These are phyloP conservation scores for Polytrichum commune DNA, from an alignment of 225 moss, liverwort and hornwort genomes.

Conservation along the genomic window DNA sequence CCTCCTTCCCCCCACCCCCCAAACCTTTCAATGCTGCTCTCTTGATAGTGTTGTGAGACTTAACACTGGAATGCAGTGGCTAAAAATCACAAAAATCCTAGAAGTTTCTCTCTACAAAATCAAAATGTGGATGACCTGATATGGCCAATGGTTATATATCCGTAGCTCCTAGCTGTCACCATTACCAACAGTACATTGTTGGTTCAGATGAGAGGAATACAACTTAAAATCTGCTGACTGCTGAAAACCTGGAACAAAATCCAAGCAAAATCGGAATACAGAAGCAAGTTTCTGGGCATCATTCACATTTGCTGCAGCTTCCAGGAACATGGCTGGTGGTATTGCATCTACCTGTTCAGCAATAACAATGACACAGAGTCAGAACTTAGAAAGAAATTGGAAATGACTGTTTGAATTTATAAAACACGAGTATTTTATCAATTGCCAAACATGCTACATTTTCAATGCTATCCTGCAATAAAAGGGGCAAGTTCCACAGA, in stretches of 20 bases:
- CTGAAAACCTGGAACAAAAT: slow-evolving; percentile 81
- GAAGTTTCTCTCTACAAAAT: background rate
- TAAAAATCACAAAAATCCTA: too few relatives aligned
- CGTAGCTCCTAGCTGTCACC: slow-evolving; percentile 5
- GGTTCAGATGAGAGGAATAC: slow-evolving; percentile 61
- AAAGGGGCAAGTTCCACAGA: too few relatives aligned
- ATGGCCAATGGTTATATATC: background rate
- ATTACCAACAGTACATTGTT: slow-evolving; percentile 37
- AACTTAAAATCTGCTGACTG: slow-evolving; percentile 70
- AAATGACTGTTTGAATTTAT: background rate
- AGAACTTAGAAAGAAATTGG: background rate
- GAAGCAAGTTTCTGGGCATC: slow-evolving; percentile 68
- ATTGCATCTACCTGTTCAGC: slow-evolving; percentile 61
- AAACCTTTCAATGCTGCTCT: too few relatives aligned
- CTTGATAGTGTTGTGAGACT: too few relatives aligned
- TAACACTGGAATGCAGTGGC: too few relatives aligned
- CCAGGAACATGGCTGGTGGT: slow-evolving; percentile 73
- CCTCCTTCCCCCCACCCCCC: too few relatives aligned
- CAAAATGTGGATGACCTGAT: background rate
- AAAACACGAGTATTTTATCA: background rate
- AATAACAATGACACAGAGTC: background rate
- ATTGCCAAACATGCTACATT: too few relatives aligned
- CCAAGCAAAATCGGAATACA: slow-evolving; percentile 83
- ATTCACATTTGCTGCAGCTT: slow-evolving; percentile 65
- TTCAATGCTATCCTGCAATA: too few relatives aligned